phyloP scores from a whole-genome alignment of 495 filamentous ascomycete genomes.

The Niebla homalea region DNA sequence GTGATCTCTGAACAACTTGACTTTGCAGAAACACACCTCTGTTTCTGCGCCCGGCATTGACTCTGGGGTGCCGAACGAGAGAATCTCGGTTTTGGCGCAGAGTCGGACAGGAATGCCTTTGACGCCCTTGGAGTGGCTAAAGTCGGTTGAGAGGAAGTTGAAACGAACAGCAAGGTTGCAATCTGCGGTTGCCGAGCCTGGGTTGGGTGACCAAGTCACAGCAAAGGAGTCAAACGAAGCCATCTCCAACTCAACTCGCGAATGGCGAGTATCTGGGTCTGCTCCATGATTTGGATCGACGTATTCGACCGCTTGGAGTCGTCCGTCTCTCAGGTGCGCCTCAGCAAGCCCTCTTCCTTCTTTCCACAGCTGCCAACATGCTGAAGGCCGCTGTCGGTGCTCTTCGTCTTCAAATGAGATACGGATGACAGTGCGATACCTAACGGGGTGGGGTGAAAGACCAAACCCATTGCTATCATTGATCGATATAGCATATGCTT shows the following conservation, averaged over 20 bases:
- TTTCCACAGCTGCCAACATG: conserved; percentile 95
- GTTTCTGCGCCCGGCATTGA: conserved; percentile 27
- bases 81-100: conserved; percentile 72
- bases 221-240: conserved; percentile 87
- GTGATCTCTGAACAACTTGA: conserved; percentile 94
- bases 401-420: conserved; percentile 92
- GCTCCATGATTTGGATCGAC: conserved; percentile 64
- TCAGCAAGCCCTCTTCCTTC: conserved; percentile 81
- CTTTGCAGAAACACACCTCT: conserved; percentile 86
- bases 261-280: conserved; percentile 49
- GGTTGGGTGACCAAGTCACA: conserved; percentile 68
- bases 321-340: conserved; percentile 76
- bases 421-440: conserved; percentile 76
- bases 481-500: conserved; percentile 72
- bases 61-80: conserved; percentile 28
- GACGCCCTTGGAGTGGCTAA: conserved; percentile 95
- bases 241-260: conserved; percentile 63
- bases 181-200: conserved; percentile 44
- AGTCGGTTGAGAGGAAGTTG: conserved; percentile 96
- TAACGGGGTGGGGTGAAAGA: conserved; percentile 28
- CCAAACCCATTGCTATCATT: conserved; percentile 43
- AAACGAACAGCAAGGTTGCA: conserved; percentile 81
- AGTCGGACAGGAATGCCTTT: conserved; percentile 90
- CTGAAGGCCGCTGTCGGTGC: conserved; percentile 64
- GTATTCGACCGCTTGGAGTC: conserved; percentile 84